Evolutionary conservation across 1,284 basidiomycete species (phyloP), one percentile per base, ranked within the genome.

Genomic region (Rhodotorula sp.): DNA sequence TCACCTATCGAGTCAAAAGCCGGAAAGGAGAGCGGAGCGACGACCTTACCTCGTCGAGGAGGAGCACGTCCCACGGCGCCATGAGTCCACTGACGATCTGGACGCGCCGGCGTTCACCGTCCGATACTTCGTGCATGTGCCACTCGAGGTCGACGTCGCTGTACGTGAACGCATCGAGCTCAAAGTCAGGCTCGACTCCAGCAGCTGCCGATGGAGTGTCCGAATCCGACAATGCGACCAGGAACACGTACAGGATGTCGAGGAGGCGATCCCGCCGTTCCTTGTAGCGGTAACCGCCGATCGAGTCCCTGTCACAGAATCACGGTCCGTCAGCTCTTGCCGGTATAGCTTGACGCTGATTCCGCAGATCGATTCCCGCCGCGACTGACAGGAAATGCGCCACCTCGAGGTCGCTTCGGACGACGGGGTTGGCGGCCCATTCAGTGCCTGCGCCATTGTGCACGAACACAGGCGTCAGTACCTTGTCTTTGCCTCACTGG

Each of bases 11-110:
- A 29, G 29, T 29, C 29, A 29, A 29, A 29, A 26, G 21, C 48
- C 23, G 12, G 8, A 39, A 39, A 7, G 6, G 34, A 39, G 6
- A 29, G 2, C 29, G 29, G 29, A 29, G 29, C 29, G 29, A 29
- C 29, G 34, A 34, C 60, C 68, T 66, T 70, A 83, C 94, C 85
- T 99, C 97, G 79, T 99, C 96, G 14, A 99, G 87, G 7, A 99
- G 84, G 7, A 99, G 84, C 29, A 99, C 87, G 77, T 97, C 90
- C 93, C 94, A 99, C 49, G 92, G 90, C 34, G 87, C 87, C 97
- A 99, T 99, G 34, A 99, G 86, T 3, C 97, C 97, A 87, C 97
- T 96, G 76, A 92, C 93, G 34, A 99, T 88, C 82, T 99, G 97
- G 6, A 99, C 94, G 3, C 92, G 84, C 46, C 97, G 86, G 49